Conservation (phyloP, 768 basidiomycete genomes). For the Termitomyces sp. region DNA sequence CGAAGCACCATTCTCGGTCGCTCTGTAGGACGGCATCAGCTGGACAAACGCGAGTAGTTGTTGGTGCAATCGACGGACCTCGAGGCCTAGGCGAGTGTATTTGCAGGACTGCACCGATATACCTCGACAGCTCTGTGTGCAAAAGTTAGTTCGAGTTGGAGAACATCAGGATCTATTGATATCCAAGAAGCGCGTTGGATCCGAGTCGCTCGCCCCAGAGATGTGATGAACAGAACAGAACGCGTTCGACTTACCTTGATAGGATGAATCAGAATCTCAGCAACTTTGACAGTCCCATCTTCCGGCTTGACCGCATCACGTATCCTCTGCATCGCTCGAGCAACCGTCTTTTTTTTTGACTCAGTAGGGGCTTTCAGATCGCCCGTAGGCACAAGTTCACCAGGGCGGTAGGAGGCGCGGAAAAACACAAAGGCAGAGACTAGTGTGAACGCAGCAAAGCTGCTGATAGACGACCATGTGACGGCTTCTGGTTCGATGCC, state of each 20-base stretch:
- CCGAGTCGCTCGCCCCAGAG: neutral
- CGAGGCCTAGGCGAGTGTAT: constrained; percentile 59
- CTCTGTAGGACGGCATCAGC: constrained; percentile 32
- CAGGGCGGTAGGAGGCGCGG: constrained; percentile 1
- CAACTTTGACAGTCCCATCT: constrained; percentile 35
- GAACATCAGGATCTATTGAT: neutral
- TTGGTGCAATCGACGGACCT: too few relatives aligned
- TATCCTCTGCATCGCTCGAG: constrained; percentile 2
- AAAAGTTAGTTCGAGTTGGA: neutral
- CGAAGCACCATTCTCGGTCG: constrained; percentile 68
- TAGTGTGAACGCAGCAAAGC: neutral
- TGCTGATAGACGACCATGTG: constrained; percentile 8
- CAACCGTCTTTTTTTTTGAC: neutral
- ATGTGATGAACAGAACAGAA: neutral
- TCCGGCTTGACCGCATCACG: constrained; percentile 7
- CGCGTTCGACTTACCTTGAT: constrained; percentile 44
- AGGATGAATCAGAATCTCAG: constrained; percentile 59
- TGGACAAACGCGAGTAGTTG: too few relatives aligned
- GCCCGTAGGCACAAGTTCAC: neutral
- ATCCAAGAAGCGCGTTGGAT: neutral
- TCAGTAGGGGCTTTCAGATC: neutral
- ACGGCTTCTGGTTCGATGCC: neutral
- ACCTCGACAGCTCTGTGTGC: constrained; percentile 62
- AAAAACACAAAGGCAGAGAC: constrained; percentile 6
- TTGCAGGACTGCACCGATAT: constrained; percentile 49